These are phyloP conservation scores for Sporothrix protearum DNA, from an alignment of 2,329 filamentous ascomycete genomes.

Conservation along the genomic window DNA sequence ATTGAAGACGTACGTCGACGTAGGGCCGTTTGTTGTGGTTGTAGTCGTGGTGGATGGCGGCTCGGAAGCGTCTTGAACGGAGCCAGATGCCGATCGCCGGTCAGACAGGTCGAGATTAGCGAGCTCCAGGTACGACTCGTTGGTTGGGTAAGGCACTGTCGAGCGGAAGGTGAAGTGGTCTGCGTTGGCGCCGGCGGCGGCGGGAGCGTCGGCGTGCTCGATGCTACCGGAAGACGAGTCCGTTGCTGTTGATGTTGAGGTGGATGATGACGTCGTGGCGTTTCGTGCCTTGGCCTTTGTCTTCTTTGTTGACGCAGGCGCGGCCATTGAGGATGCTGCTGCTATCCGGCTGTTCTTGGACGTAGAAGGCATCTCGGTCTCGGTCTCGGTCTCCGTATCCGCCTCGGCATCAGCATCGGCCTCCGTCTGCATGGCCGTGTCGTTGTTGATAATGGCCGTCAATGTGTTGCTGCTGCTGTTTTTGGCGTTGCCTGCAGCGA, in stretches of 20 bases:
- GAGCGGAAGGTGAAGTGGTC: slow-evolving; percentile 69
- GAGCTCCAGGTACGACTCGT: slow-evolving; percentile 55
- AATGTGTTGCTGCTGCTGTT: neutral
- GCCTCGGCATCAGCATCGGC: neutral
- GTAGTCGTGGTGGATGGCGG: neutral
- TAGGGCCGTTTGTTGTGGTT: neutral
- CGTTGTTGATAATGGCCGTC: neutral
- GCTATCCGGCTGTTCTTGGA: slow-evolving; percentile 35
- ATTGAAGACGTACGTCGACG: slow-evolving; percentile 20
- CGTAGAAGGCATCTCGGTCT: slow-evolving; percentile 39
- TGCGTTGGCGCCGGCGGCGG: slow-evolving; percentile 48
- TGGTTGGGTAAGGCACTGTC: slow-evolving; percentile 54
- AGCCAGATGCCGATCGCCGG: slow-evolving; percentile 34
- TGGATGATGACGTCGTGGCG: slow-evolving; percentile 16
- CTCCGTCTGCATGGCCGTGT: slow-evolving; percentile 4
- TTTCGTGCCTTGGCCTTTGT: neutral
- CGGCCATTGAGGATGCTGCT: slow-evolving; percentile 27
- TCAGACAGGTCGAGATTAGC: slow-evolving; percentile 60
- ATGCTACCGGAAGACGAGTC: slow-evolving; percentile 18
- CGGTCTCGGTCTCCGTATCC: slow-evolving; percentile 30
- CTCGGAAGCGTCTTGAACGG: slow-evolving; percentile 17
- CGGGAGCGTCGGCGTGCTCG: slow-evolving; percentile 39
- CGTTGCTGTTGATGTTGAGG: slow-evolving; percentile 23
- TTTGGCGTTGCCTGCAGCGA: neutral
- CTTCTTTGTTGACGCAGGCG: neutral